phyloP scores from a whole-genome alignment of 768 basidiomycete genomes.

The Leccinum uliginosum region DNA sequence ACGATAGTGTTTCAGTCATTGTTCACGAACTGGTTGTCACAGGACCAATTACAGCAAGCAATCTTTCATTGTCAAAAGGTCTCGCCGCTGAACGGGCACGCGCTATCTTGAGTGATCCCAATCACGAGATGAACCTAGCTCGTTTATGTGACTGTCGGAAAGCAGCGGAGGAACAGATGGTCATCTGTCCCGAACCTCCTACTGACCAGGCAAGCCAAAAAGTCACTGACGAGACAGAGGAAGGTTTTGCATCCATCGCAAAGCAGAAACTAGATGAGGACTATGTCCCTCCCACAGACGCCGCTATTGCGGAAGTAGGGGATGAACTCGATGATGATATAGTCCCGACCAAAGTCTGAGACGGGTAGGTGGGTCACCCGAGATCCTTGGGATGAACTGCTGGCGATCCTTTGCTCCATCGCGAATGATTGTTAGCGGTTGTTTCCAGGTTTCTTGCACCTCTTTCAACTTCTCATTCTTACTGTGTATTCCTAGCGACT shows the following conservation, averaged over 20 bases:
- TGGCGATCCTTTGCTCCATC: constrained; percentile 28
- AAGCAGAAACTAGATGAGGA: constrained; percentile 29
- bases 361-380: constrained; percentile 5
- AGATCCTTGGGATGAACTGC: constrained; percentile 30
- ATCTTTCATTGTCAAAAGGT: constrained; percentile 59
- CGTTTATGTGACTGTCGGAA: constrained; percentile 40
- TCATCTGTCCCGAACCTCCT: constrained; percentile 12
- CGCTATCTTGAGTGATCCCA: constrained; percentile 44
- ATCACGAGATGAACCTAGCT: constrained; percentile 41
- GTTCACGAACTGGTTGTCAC: constrained; percentile 55
- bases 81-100: constrained; percentile 62
- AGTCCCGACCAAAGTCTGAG: constrained; percentile 4
- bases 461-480: neutral
- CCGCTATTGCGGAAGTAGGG: constrained; percentile 14
- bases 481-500: constrained; percentile 3
- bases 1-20: constrained; percentile 51
- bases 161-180: constrained; percentile 12
- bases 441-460: constrained; percentile 23
- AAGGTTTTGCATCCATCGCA: constrained; percentile 46
- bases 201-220: constrained; percentile 18
- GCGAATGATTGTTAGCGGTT: constrained; percentile 32
- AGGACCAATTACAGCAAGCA: constrained; percentile 59
- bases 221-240: constrained; percentile 43
- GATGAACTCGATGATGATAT: constrained; percentile 19
- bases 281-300: constrained; percentile 9